Percentiles rank a stretch among this genome's conserved stretches.
These are phyloP conservation scores for Sequoia sempervirens DNA, from an alignment of 75 land plant genomes.

Conservation along the genomic window DNA sequence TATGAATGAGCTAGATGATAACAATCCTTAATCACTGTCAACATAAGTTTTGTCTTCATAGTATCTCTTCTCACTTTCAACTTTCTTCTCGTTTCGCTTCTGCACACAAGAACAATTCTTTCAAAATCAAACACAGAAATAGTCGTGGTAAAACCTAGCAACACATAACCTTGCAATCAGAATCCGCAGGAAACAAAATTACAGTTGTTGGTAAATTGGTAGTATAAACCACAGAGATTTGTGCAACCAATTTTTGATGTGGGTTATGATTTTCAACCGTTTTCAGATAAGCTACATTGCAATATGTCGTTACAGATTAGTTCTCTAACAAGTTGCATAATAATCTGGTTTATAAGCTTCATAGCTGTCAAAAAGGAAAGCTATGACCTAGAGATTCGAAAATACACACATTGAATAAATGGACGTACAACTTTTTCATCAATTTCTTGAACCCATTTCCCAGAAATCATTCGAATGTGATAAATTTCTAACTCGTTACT, in stretches of 20 bases:
- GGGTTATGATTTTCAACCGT: not conserved
- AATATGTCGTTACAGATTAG: not conserved
- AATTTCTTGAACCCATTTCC: not conserved
- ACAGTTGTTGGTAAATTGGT: not conserved
- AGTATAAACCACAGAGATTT: not conserved
- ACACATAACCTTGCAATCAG: not conserved
- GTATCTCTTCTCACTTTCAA: slow-evolving; percentile 35
- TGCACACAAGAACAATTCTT: slow-evolving; percentile 7
- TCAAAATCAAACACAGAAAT: not conserved
- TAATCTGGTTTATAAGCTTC: not conserved
- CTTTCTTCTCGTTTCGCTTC: slow-evolving; percentile 49
- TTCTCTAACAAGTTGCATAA: not conserved
- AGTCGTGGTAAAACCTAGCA: not conserved
- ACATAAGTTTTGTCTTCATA: slow-evolving; percentile 35
- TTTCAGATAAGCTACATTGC: not conserved
- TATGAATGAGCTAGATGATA: not conserved
- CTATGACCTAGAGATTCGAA: not conserved
- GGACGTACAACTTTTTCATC: not conserved
- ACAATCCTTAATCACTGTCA: slow-evolving; percentile 22
- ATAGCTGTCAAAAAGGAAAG: not conserved
- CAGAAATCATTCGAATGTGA: not conserved
- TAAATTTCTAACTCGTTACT: not conserved
- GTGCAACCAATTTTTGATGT: not conserved
- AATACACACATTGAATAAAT: not conserved
- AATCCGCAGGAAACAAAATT: slow-evolving; percentile 7